phyloP scores from a whole-genome alignment of 495 filamentous ascomycete species.

The Xylaria bambusicola region DNA sequence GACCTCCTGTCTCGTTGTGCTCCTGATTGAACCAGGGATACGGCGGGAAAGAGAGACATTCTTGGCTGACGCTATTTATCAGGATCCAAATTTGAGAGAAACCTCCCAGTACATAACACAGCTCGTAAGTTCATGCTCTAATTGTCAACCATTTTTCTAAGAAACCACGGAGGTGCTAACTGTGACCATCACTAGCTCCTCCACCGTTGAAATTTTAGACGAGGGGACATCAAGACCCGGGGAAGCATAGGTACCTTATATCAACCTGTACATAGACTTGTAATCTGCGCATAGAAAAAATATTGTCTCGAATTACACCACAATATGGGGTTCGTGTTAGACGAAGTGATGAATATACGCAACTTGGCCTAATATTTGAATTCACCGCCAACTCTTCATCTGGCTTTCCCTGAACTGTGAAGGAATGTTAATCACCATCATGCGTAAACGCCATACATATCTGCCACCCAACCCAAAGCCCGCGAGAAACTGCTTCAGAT shows the following conservation, averaged over 20 bases:
- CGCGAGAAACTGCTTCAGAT: too few relatives aligned
- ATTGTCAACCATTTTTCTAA: background rate
- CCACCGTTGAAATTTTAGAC: conserved; percentile 50
- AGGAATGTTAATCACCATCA: too few relatives aligned
- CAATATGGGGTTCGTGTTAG: background rate
- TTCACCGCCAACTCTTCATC: background rate
- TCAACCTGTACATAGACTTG: conserved; percentile 30
- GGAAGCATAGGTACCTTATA: too few relatives aligned
- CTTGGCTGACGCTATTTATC: conserved; percentile 18
- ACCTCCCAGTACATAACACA: conserved; percentile 75
- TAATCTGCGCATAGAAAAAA: conserved; percentile 16
- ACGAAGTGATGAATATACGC: too few relatives aligned
- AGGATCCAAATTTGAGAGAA: conserved; percentile 97
- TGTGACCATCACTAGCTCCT: conserved; percentile 36
- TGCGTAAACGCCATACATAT: too few relatives aligned
- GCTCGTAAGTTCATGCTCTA: conserved; percentile 63
- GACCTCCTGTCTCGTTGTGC: background rate
- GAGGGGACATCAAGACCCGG: too few relatives aligned
- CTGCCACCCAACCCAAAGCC: too few relatives aligned
- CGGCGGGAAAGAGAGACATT: too few relatives aligned
- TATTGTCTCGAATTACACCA: background rate
- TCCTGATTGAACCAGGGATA: background rate
- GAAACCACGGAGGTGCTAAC: conserved; percentile 11
- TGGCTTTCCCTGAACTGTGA: too few relatives aligned
- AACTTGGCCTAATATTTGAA: background rate